Conservation (phyloP, 305 asterid genomes). For the Caryopteris hybrid region DNA sequence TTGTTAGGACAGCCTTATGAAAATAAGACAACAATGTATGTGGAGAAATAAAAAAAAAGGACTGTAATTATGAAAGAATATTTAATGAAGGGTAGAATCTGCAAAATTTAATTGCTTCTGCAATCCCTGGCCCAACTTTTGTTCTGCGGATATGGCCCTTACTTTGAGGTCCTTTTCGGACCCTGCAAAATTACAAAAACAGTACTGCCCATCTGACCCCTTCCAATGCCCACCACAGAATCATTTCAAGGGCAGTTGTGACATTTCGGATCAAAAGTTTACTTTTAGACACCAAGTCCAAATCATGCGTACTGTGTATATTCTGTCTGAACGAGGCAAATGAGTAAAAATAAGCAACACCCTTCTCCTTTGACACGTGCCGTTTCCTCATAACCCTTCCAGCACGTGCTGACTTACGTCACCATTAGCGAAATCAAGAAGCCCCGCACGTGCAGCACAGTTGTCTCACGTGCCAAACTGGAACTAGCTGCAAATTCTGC, state of each 20-base stretch:
- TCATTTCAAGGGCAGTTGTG: conserved; percentile 22
- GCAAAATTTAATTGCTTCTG: conserved; percentile 26
- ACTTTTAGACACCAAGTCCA: conserved; percentile 32
- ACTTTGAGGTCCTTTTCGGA: conserved; percentile 38
- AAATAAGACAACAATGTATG: not conserved
- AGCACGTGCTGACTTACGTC: conserved; percentile 38
- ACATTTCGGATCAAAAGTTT: conserved; percentile 17
- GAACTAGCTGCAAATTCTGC: not conserved
- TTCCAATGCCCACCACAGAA: conserved; percentile 1
- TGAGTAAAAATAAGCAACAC: conserved; percentile 10
- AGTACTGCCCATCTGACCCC: not conserved
- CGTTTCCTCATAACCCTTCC: not conserved
- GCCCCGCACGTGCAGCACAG: conserved; percentile 22
- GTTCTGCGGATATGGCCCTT: conserved; percentile 40
- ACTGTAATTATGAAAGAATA: not conserved
- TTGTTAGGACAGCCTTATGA: too few relatives aligned
- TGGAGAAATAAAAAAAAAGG: not conserved
- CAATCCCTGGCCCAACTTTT: conserved; percentile 32
- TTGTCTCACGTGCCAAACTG: conserved; percentile 31
- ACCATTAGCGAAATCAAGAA: conserved; percentile 6
- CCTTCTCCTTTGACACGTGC: conserved; percentile 27
- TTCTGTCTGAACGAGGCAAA: conserved; percentile 29
- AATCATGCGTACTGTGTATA: conserved; percentile 44
- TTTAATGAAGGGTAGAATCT: conserved; percentile 14
- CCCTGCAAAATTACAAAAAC: conserved; percentile 30